Base-by-base conservation (phyloP, 352 stramenopile species). In the Globisporangium acanthophoron region DNA sequence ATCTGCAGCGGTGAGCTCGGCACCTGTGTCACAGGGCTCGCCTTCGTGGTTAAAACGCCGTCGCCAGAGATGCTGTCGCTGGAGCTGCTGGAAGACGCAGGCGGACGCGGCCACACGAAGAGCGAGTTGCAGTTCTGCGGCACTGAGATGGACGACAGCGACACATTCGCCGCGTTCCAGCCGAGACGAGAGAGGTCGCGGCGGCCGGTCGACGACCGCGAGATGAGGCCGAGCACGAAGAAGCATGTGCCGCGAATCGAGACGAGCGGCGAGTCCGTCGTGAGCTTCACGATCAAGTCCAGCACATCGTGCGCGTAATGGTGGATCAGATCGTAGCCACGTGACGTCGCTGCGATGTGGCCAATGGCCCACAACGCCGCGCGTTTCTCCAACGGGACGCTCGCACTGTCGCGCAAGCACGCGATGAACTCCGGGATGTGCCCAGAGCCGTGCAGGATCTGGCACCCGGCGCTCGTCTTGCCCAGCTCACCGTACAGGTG, bases 171-270 rank as follows among this genome's bases (percentile, higher is more conserved):
- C 15, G 83, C 76, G 52, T 92, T 74, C 86, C 86, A 96, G 16
- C 86, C 86, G 35, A 92, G 73, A 11, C 84, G 82, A 1, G 82
- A 73, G 31, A 96, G 48, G 49, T 87, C 77, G 6, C 82, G 69
- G 20, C 78, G 74, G 7, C 86, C 84, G 29, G 77, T 59, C 16
- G 76, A 64, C 20, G 84, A 94, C 7, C 85, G 73, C 7, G 84
- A 74, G 24, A 96, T 68, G 44, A 96, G 70, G 0, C 84, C 86
- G 13, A 96, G 65, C 5, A 92, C 86, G 54, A 93, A 96, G 55
- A 94, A 92, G 59, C 86, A 94, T 5, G 86, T 96, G 24, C 86
- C 85, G 13, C 86, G 84, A 53, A 96, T 85, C 16, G 84, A 94
- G 12, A 96, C 79, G 3, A 93, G 74, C 18, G 80, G 76, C 18